Conservation (phyloP, 805 yeast species). For the Lipomyces yamanashiensis region DNA sequence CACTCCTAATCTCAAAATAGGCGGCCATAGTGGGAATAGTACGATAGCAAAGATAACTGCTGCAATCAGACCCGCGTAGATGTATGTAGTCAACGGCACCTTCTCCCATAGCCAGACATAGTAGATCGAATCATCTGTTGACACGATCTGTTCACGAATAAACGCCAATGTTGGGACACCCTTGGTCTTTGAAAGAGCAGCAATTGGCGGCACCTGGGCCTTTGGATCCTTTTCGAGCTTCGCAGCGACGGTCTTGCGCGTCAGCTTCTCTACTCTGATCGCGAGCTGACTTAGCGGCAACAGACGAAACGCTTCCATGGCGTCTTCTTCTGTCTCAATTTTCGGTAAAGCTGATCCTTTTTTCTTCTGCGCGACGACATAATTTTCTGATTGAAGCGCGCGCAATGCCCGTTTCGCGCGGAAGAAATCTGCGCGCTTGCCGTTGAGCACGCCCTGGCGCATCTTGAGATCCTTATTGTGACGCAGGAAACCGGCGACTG, state of each 20-base stretch:
- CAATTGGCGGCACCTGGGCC: conserved; percentile 27
- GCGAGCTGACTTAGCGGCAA: conserved; percentile 76
- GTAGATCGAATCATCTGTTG: conserved; percentile 54
- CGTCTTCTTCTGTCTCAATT: conserved; percentile 57
- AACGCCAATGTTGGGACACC: conserved; percentile 53
- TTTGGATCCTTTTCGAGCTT: conserved; percentile 25
- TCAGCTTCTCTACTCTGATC: conserved; percentile 63
- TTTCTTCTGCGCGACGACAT: conserved; percentile 53
- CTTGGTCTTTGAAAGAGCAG: conserved; percentile 44
- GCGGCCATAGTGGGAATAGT: conserved; percentile 95
- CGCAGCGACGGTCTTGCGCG: conserved; percentile 58
- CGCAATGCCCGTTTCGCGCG: conserved; percentile 79
- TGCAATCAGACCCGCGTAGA: conserved; percentile 68
- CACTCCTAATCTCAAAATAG: conserved; percentile 82
- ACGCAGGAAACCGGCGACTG: conserved; percentile 73
- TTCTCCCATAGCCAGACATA: conserved; percentile 83
- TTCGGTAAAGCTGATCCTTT: conserved; percentile 55
- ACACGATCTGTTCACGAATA: conserved; percentile 46
- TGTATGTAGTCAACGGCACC: conserved; percentile 65
- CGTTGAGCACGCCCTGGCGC: conserved; percentile 77
- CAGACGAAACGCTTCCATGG: conserved; percentile 64
- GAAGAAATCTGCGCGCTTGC: conserved; percentile 78
- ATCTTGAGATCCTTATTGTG: conserved; percentile 71
- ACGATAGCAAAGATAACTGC: conserved; percentile 65
- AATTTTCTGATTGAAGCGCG: conserved; percentile 75